These are phyloP conservation scores for Thermothelomyces thermophilus DNA, from an alignment of 2,329 filamentous ascomycete genomes.

Conservation along the genomic window DNA sequence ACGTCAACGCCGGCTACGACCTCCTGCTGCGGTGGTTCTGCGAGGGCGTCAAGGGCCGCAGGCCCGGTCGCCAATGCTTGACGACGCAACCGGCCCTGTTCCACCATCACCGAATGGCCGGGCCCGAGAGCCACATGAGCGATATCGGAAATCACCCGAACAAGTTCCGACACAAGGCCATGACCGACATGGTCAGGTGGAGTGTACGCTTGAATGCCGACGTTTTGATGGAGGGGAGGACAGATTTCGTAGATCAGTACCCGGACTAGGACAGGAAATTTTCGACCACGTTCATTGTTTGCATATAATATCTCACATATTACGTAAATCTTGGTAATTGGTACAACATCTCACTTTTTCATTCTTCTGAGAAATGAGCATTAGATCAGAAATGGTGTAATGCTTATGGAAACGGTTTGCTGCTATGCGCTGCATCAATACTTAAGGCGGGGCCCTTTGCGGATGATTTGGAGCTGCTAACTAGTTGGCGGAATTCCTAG, in stretches of 20 bases:
- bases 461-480: no score
- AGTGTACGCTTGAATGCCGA: slow-evolving; percentile 37
- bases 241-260: slow-evolving; percentile 27
- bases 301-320: no score
- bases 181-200: slow-evolving; percentile 34
- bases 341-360: no score
- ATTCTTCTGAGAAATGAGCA: no score
- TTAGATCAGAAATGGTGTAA: no score
- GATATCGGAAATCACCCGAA: slow-evolving; percentile 32
- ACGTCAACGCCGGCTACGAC: slow-evolving; percentile 33
- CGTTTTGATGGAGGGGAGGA: slow-evolving; percentile 32
- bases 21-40: slow-evolving; percentile 38
- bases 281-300: no score
- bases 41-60: slow-evolving; percentile 31
- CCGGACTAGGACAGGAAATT: no score
- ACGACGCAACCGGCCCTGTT: slow-evolving; percentile 39
- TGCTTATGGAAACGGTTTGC: no score
- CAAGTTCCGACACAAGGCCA: slow-evolving; percentile 27
- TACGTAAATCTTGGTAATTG: no score
- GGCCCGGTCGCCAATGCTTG: slow-evolving; percentile 34
- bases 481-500: no score
- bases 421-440: no score
- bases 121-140: slow-evolving; percentile 28
- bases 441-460: no score
- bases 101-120: slow-evolving; percentile 38